A percentile compares a stretch with the other conserved stretches of the same genome.
Conservation (phyloP, 2,329 filamentous ascomycete species). For the Botryotinia convoluta region DNA sequence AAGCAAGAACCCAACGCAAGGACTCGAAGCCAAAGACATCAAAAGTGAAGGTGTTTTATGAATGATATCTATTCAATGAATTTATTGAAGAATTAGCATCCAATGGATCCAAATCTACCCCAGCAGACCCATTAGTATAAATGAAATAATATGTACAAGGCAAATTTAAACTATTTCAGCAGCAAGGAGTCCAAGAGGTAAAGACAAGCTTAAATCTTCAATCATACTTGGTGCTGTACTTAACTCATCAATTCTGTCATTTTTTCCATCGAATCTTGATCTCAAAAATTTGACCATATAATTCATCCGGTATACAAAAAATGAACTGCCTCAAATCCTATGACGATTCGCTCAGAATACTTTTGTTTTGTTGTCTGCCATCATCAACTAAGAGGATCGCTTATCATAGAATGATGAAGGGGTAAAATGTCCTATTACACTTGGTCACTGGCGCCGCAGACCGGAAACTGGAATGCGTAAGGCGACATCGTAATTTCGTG, state of each 20-base stretch:
- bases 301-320: background rate
- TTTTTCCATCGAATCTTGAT: background rate
- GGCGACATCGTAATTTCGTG: background rate
- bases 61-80: background rate
- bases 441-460: background rate
- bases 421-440: background rate
- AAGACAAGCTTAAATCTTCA: background rate
- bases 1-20: background rate
- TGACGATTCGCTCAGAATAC: background rate
- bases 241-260: background rate
- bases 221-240: background rate
- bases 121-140: background rate
- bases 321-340: background rate
- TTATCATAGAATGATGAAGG: background rate
- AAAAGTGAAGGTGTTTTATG: background rate
- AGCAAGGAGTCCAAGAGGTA: background rate
- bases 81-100: background rate
- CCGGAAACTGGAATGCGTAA: background rate
- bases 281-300: background rate
- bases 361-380: background rate
- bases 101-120: background rate
- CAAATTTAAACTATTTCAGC: background rate
- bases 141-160: background rate
- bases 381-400: background rate
- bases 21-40: background rate